phyloP scores from a whole-genome alignment of 805 yeast genomes.

The Brettanomyces nanus region DNA sequence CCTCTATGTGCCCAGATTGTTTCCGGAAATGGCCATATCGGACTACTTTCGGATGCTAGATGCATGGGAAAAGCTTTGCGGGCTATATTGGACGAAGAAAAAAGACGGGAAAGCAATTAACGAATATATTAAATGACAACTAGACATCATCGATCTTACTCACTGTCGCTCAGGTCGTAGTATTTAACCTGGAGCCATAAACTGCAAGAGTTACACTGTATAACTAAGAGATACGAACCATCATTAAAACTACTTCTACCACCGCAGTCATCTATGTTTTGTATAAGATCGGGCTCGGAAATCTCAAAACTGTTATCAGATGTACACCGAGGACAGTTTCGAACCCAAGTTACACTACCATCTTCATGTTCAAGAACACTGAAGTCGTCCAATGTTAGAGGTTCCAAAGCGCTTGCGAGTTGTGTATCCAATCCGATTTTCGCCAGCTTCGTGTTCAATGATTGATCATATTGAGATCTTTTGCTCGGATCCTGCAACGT shows the following conservation, averaged over 20 bases:
- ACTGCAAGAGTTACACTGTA: conserved; percentile 80
- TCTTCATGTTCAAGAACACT: conserved; percentile 26
- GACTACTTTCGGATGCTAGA: conserved; percentile 63
- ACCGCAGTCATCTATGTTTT: conserved; percentile 31
- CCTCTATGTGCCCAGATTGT: conserved; percentile 62
- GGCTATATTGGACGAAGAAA: conserved; percentile 55
- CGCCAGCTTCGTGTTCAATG: conserved; percentile 26
- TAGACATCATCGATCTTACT: no score
- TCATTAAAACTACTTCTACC: conserved; percentile 26
- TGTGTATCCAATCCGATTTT: conserved; percentile 29
- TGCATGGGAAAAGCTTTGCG: conserved; percentile 65
- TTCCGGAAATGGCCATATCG: conserved; percentile 68
- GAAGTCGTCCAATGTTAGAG: conserved; percentile 58
- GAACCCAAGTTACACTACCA: conserved; percentile 28
- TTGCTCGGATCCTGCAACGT: conserved; percentile 34
- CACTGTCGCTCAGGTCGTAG: conserved; percentile 29
- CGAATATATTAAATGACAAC: no score
- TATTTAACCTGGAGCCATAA: conserved; percentile 75
- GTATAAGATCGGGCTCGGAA: conserved; percentile 51
- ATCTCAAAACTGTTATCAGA: conserved; percentile 45
- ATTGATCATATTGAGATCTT: conserved; percentile 46
- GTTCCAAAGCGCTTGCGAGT: conserved; percentile 66
- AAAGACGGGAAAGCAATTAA: no score
- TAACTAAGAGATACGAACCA: conserved; percentile 45
- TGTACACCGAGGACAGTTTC: conserved; percentile 64